phyloP scores from a whole-genome alignment of 176 grass and related monocot species.

The Dactylis glomerata region DNA sequence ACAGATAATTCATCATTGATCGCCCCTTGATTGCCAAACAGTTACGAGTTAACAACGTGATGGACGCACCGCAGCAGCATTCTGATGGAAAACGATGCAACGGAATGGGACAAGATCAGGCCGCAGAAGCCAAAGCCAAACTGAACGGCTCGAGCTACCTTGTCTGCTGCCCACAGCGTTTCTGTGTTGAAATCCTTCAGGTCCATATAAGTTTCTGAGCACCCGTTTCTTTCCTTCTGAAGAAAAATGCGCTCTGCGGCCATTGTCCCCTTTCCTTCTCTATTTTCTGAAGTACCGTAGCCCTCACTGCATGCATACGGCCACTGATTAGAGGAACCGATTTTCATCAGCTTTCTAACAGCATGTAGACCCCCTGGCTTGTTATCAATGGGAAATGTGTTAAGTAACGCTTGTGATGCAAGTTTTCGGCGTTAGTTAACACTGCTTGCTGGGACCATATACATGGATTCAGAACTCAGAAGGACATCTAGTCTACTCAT shows the following conservation, averaged over 20 bases:
- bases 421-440: slow-evolving; percentile 22
- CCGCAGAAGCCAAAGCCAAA: neutral
- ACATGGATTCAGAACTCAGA: neutral
- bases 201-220: neutral
- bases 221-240: neutral
- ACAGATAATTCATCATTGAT: neutral
- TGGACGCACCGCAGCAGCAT: neutral
- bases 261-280: neutral
- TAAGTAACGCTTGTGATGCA: slow-evolving; percentile 18
- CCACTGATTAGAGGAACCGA: neutral
- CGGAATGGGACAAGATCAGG: neutral
- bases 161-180: neutral
- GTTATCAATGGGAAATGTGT: neutral
- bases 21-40: neutral
- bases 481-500: neutral
- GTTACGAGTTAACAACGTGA: neutral
- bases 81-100: neutral
- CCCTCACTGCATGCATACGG: neutral
- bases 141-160: neutral
- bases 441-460: neutral
- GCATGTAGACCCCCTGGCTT: slow-evolving; percentile 4
- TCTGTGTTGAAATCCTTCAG: neutral
- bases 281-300: slow-evolving; percentile 16
- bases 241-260: neutral
- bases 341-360: neutral